Conservation (phyloP, 108 stramenopile genomes). For the Chaetoceros tenuissimus region DNA sequence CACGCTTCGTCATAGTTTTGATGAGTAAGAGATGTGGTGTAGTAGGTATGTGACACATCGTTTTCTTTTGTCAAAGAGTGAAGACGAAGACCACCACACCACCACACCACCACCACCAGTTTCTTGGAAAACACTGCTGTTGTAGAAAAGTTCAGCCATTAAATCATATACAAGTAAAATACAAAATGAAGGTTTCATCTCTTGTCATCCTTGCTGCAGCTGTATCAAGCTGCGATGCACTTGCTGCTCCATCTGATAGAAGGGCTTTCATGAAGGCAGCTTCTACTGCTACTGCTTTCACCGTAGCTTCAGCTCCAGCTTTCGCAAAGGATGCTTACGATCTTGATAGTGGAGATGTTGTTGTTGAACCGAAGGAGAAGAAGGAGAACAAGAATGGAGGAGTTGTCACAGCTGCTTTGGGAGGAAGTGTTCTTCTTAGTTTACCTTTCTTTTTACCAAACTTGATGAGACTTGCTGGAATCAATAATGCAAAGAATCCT, state of each 20-base stretch:
- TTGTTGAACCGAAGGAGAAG: background rate
- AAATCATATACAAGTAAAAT: no score
- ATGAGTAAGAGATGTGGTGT: no score
- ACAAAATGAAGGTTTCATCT: background rate
- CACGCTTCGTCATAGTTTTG: no score
- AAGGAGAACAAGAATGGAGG: background rate
- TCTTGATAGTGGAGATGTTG: constrained; percentile 2
- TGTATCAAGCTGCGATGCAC: background rate
- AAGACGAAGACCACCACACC: no score
- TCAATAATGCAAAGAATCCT: constrained; percentile 15
- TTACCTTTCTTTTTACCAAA: constrained; percentile 16
- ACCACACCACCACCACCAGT: no score
- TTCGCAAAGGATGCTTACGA: constrained; percentile 3
- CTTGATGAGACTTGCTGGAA: constrained; percentile 9
- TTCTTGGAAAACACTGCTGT: no score
- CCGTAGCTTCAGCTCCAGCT: constrained; percentile 1
- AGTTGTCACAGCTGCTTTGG: constrained; percentile 7
- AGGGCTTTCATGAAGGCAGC: constrained; percentile 9
- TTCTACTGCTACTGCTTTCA: constrained; percentile 3
- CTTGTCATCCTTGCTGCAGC: background rate
- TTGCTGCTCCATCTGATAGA: constrained; percentile 1
- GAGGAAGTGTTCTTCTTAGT: constrained; percentile 12
- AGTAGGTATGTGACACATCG: no score
- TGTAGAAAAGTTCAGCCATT: no score
- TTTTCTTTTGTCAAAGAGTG: no score